Conservation (phyloP, 345 rosid species). For the Camelina neglecta region DNA sequence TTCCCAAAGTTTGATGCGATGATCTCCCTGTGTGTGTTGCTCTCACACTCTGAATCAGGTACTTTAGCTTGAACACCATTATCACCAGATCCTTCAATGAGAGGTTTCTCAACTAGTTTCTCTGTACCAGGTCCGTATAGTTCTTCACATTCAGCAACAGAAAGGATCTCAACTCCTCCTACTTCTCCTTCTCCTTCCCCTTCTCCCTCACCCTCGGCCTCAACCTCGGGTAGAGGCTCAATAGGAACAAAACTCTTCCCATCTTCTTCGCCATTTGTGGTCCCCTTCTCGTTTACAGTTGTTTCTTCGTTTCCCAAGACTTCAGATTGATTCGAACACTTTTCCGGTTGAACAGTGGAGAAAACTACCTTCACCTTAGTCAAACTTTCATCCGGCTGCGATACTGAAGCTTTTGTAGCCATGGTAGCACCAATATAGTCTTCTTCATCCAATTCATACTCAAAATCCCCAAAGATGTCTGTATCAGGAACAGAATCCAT, state of each 20-base stretch:
- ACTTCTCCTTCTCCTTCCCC: constrained; percentile 51
- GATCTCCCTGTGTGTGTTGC: constrained; percentile 33
- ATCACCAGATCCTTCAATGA: constrained; percentile 50
- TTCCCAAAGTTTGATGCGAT: constrained; percentile 37
- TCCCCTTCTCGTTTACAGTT: constrained; percentile 34
- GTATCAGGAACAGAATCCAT: constrained; percentile 62
- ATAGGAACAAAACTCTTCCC: constrained; percentile 42
- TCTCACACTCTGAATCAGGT: constrained; percentile 45
- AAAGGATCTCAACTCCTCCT: constrained; percentile 49
- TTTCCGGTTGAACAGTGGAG: constrained; percentile 63
- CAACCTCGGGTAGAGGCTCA: constrained; percentile 48
- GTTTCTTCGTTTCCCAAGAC: constrained; percentile 43
- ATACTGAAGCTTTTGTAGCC: constrained; percentile 51
- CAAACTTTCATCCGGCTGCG: constrained; percentile 55
- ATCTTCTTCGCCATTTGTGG: constrained; percentile 43
- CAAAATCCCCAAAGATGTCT: constrained; percentile 88
- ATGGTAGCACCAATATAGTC: constrained; percentile 64
- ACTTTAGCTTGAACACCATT: constrained; percentile 42
- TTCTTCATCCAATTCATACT: constrained; percentile 86
- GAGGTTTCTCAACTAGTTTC: constrained; percentile 57
- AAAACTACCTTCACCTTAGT: constrained; percentile 76
- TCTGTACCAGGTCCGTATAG: constrained; percentile 87
- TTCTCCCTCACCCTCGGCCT: constrained; percentile 5
- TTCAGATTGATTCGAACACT: constrained; percentile 42
- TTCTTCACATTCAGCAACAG: constrained; percentile 84